phyloP scores from a whole-genome alignment of 1,284 basidiomycete genomes.

The Ustilago nuda region DNA sequence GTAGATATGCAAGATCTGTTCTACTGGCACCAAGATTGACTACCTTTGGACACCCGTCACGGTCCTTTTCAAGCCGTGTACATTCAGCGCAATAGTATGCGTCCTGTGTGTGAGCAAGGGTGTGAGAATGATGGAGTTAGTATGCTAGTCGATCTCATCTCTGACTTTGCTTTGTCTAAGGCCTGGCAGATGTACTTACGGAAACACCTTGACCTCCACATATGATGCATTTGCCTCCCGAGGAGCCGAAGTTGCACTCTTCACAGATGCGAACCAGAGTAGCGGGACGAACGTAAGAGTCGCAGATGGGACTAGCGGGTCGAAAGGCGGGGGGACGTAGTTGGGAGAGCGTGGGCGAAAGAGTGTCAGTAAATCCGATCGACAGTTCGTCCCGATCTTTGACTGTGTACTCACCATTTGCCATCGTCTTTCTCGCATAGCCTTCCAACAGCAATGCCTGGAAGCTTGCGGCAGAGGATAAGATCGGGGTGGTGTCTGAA shows the following conservation, averaged over 20 bases:
- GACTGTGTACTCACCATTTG: constrained; percentile 81
- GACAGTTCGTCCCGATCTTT: background rate
- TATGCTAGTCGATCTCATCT: background rate
- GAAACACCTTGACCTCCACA: constrained; percentile 73
- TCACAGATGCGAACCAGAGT: constrained; percentile 98
- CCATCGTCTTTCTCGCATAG: constrained; percentile 99
- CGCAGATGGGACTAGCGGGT: constrained; percentile 86
- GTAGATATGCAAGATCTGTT: constrained; percentile 61
- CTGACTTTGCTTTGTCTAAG: background rate
- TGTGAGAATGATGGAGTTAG: background rate
- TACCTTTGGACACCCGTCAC: constrained; percentile 98
- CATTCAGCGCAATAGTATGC: constrained; percentile 73
- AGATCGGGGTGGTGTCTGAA: constrained; percentile 76
- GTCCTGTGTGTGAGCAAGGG: constrained; percentile 38
- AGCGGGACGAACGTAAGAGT: constrained; percentile 98
- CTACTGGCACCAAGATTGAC: constrained; percentile 83
- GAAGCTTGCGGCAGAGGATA: constrained; percentile 95
- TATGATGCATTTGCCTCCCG: constrained; percentile 95
- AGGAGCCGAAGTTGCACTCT: constrained; percentile 97
- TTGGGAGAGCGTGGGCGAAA: background rate
- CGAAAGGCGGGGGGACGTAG: background rate
- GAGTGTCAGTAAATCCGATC: constrained; percentile 5
- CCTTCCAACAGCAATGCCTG: constrained; percentile 93
- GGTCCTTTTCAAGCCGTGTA: constrained; percentile 93
- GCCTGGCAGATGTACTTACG: constrained; percentile 31